These are phyloP conservation scores for Phlebiopsis flavidoalba DNA, from an alignment of 768 basidiomycete species.

Conservation along the genomic window DNA sequence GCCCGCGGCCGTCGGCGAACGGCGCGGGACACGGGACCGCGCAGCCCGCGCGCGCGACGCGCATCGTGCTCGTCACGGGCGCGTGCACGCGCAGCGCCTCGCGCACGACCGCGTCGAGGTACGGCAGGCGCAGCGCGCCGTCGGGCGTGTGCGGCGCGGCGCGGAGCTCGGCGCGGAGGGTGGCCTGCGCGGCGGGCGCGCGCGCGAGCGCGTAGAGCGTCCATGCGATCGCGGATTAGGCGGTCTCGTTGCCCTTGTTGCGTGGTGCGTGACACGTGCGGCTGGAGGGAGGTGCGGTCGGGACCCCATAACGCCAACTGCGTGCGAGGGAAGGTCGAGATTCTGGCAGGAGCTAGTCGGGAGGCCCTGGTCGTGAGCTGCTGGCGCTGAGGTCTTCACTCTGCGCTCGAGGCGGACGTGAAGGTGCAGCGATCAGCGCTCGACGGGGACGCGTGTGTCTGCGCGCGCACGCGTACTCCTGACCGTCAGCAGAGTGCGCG, in stretches of 20 bases:
- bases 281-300: no score
- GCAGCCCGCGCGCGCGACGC: slow-evolving; percentile 40
- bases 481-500: slow-evolving; percentile 41
- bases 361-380: slow-evolving; percentile 50
- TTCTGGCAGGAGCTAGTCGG: slow-evolving; percentile 60
- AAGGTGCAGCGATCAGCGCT: background rate
- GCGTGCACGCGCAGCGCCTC: slow-evolving; percentile 52
- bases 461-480: slow-evolving; percentile 13
- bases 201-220: slow-evolving; percentile 52
- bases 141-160: slow-evolving; percentile 15
- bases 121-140: slow-evolving; percentile 30
- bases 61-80: slow-evolving; percentile 56
- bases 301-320: slow-evolving; percentile 20
- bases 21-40: slow-evolving; percentile 45
- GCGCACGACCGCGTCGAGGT: slow-evolving; percentile 58
- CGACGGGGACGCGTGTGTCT: background rate
- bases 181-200: slow-evolving; percentile 38
- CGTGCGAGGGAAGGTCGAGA: slow-evolving; percentile 59
- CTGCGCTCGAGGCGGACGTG: slow-evolving; percentile 33
- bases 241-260: slow-evolving; percentile 52
- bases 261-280: background rate
- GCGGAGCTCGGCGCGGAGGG: slow-evolving; percentile 41
- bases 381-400: slow-evolving; percentile 36
- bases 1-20: slow-evolving; percentile 22
- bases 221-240: slow-evolving; percentile 55